phyloP scores from a whole-genome alignment of 768 basidiomycete genomes.

The Pisolithus sp. region DNA sequence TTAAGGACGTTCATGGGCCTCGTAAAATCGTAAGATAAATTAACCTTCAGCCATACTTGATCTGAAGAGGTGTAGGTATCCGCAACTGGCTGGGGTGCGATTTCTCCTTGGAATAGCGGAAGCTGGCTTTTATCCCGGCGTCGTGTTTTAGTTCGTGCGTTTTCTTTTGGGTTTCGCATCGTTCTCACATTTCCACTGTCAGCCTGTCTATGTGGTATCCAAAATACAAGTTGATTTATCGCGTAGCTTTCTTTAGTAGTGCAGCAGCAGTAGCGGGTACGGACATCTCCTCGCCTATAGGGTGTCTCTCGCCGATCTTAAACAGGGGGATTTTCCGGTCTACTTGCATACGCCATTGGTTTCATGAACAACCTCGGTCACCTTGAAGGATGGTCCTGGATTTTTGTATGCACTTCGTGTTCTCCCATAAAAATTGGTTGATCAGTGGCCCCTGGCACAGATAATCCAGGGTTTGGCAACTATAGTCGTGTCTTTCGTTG shows the following conservation, averaged over 20 bases:
- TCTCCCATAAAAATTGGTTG: neutral
- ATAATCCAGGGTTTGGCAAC: conserved; percentile 30
- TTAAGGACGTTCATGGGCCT: conserved; percentile 57
- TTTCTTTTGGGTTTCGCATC: conserved; percentile 20
- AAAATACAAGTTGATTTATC: conserved; percentile 45
- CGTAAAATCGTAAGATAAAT: conserved; percentile 44
- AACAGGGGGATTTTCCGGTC: conserved; percentile 43
- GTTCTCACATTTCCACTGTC: neutral
- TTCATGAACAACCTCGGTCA: conserved; percentile 44
- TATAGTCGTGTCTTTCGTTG: conserved; percentile 46
- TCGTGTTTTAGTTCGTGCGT: conserved; percentile 48
- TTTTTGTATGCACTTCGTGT: conserved; percentile 38
- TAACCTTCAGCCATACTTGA: neutral
- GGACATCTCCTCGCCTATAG: neutral
- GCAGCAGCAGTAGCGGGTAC: conserved; percentile 50
- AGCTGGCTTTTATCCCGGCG: conserved; percentile 63
- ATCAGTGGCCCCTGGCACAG: neutral
- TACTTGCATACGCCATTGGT: conserved; percentile 46
- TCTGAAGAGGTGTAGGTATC: conserved; percentile 36
- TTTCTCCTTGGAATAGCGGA: conserved; percentile 55
- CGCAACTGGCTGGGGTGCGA: conserved; percentile 49
- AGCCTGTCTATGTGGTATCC: conserved; percentile 61
- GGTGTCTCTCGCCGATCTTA: neutral
- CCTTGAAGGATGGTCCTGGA: conserved; percentile 53
- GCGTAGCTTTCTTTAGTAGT: conserved; percentile 55